Conservation (phyloP, 495 filamentous ascomycete species). For the Penicillium parvum region DNA sequence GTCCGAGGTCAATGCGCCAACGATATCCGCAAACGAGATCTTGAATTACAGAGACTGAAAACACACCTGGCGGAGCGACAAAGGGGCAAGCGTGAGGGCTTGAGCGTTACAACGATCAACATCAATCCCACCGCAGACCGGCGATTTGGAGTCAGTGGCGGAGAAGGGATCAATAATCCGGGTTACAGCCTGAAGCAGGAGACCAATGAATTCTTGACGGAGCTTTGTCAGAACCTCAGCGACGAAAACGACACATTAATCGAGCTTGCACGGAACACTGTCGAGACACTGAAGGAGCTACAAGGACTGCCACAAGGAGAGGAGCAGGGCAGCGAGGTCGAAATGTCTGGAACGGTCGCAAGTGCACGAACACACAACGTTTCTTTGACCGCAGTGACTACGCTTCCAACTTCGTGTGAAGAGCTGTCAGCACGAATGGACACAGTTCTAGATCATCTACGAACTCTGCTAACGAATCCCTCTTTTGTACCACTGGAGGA, state of each 20-base stretch:
- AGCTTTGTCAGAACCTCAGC: conserved; percentile 79
- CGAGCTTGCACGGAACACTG: conserved; percentile 62
- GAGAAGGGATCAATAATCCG: conserved; percentile 50
- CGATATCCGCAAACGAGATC: conserved; percentile 86
- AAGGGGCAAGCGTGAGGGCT: conserved; percentile 46
- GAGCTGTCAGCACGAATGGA: conserved; percentile 70
- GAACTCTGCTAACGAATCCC: conserved; percentile 82
- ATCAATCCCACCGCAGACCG: conserved; percentile 40
- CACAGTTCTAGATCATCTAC: conserved; percentile 69
- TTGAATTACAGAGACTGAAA: conserved; percentile 84
- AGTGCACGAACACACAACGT: conserved; percentile 36
- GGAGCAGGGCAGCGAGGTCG: conserved; percentile 30
- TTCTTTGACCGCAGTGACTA: conserved; percentile 30
- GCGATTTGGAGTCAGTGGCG: conserved; percentile 25
- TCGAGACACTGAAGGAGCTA: conserved; percentile 69
- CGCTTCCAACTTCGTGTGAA: conserved; percentile 59
- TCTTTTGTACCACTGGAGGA: conserved; percentile 96
- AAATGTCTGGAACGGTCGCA: conserved; percentile 26
- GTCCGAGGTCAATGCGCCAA: conserved; percentile 84
- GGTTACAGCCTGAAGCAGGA: conserved; percentile 76
- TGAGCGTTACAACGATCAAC: conserved; percentile 48
- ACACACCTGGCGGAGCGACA: conserved; percentile 63
- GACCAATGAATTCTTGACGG: conserved; percentile 87
- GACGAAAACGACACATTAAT: conserved; percentile 91
- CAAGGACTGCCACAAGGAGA: conserved; percentile 63